Conservation (phyloP, 2,329 filamentous ascomycete genomes). For the Xylariaceae sp. region DNA sequence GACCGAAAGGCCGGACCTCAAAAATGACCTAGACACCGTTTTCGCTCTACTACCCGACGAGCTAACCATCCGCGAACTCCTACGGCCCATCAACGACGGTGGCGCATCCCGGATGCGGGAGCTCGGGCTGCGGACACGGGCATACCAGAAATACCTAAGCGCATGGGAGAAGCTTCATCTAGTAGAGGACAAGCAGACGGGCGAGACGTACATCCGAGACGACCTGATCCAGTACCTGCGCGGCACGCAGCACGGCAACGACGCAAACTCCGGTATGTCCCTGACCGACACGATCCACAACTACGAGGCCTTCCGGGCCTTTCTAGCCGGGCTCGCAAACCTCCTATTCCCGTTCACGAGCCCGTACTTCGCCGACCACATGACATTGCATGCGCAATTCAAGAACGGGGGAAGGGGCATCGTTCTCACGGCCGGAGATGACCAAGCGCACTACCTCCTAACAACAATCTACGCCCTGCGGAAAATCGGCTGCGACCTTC, state of each 20-base stretch:
- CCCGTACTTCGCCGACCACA: conserved; percentile 43
- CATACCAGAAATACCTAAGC: conserved; percentile 38
- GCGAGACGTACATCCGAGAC: conserved; percentile 38
- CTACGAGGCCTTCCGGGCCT: conserved; percentile 41
- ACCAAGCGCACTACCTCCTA: conserved; percentile 40
- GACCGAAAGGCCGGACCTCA: conserved; percentile 17
- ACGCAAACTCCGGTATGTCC: conserved; percentile 11
- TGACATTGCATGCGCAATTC: conserved; percentile 40
- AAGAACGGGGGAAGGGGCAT: conserved; percentile 41
- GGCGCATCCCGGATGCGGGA: conserved; percentile 39
- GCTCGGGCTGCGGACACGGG: conserved; percentile 38
- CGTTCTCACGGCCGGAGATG: conserved; percentile 42
- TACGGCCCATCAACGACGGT: conserved; percentile 36
- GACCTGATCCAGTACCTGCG: conserved; percentile 38
- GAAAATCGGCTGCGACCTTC: conserved; percentile 37
- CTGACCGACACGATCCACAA: conserved; percentile 35
- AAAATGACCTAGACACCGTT: conserved; percentile 25
- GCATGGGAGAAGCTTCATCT: conserved; percentile 39
- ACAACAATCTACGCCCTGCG: conserved; percentile 40
- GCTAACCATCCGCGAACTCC: conserved; percentile 34
- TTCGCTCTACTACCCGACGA: conserved; percentile 33
- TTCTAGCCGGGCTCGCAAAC: conserved; percentile 37
- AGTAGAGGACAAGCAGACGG: conserved; percentile 27
- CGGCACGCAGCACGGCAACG: conserved; percentile 12
- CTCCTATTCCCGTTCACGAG: conserved; percentile 39